phyloP scores from a whole-genome alignment of 768 basidiomycete species.

The Hortiboletus campestris region DNA sequence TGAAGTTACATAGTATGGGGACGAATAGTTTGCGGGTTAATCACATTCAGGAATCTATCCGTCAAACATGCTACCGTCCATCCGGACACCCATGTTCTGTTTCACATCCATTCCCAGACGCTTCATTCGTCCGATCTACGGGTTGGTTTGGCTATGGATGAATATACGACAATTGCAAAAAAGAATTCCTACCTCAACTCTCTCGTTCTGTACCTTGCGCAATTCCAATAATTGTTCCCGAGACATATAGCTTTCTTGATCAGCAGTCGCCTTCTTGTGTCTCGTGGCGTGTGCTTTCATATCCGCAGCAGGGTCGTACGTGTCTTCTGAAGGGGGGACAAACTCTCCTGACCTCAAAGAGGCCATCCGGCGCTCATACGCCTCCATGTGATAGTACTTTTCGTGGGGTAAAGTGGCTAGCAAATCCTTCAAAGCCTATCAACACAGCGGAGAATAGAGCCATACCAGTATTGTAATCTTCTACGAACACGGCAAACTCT shows the following conservation, averaged over 20 bases:
- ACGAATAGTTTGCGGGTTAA: neutral
- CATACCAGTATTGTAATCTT: constrained; percentile 81
- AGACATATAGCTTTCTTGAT: constrained; percentile 72
- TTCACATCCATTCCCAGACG: constrained; percentile 85
- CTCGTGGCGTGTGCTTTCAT: constrained; percentile 70
- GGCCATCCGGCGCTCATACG: constrained; percentile 81
- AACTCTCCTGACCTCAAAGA: constrained; percentile 83
- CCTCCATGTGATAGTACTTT: constrained; percentile 91
- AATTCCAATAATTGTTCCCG: constrained; percentile 81
- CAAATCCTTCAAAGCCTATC: neutral
- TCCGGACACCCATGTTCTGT: constrained; percentile 80
- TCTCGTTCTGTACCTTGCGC: constrained; percentile 80
- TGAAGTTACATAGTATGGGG: neutral
- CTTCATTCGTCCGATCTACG: constrained; percentile 78
- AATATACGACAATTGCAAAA: neutral
- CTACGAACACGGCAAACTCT: constrained; percentile 78
- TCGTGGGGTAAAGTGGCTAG: constrained; percentile 90
- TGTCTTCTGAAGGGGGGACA: constrained; percentile 65
- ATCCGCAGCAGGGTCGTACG: constrained; percentile 84
- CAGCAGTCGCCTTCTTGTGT: constrained; percentile 65
- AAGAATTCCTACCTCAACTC: constrained; percentile 58
- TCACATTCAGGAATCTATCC: constrained; percentile 23
- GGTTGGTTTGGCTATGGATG: neutral
- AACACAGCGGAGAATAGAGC: neutral
- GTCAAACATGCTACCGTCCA: constrained; percentile 72